Conservation (phyloP, 345 rosid genomes). For the Clausena lansium region DNA sequence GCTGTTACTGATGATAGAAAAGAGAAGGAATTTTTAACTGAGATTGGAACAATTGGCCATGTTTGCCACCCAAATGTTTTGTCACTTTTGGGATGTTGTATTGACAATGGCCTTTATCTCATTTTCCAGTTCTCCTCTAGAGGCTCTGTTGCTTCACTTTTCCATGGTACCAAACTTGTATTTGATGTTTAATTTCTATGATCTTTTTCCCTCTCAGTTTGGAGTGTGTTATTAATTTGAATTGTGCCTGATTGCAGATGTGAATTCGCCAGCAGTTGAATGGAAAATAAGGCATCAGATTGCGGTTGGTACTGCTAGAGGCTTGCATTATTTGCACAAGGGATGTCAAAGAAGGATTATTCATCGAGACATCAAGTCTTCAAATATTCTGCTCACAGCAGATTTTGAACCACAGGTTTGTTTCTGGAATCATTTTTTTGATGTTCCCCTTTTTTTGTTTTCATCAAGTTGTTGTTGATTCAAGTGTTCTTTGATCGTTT, state of each 20-base stretch:
- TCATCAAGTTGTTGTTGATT: not conserved
- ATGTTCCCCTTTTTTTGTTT: not conserved
- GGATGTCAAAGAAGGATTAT: constrained; percentile 92
- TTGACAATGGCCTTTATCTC: constrained; percentile 87
- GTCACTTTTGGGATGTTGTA: constrained; percentile 82
- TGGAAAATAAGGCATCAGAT: constrained; percentile 82
- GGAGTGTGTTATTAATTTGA: not conserved
- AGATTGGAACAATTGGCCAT: constrained; percentile 94
- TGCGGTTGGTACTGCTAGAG: constrained; percentile 81
- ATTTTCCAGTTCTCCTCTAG: constrained; percentile 77
- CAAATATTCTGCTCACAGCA: constrained; percentile 71
- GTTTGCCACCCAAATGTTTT: constrained; percentile 78
- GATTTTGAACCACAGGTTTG: constrained; percentile 78
- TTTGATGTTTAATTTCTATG: not conserved
- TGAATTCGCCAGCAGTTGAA: constrained; percentile 43
- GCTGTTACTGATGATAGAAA: constrained; percentile 75
- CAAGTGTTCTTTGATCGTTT: not conserved
- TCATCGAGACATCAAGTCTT: constrained; percentile 94
- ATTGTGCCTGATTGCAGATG: constrained; percentile 34
- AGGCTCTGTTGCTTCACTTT: constrained; percentile 91
- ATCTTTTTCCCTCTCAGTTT: not conserved
- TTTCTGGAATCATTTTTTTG: not conserved
- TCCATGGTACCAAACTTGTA: constrained; percentile 56
- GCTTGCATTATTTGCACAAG: constrained; percentile 83
- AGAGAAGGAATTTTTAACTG: constrained; percentile 85